phyloP scores from a whole-genome alignment of 129 eudicot genomes.

The Lactuca sativa region DNA sequence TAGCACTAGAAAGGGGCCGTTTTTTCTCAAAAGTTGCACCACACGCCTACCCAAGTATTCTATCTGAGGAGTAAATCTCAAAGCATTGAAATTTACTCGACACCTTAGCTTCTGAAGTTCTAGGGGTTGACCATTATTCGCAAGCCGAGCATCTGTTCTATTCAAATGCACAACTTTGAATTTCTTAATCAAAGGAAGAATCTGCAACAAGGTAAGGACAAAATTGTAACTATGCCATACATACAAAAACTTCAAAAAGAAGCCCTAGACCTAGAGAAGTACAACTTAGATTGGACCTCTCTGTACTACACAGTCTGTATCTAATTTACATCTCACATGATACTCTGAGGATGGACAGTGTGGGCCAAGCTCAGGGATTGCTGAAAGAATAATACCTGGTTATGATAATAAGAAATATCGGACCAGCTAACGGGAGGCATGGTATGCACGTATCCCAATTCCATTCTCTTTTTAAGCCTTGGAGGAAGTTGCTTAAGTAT shows the following conservation, averaged over 20 bases:
- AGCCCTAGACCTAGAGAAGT: background rate
- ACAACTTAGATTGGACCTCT: no score
- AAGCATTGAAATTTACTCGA: constrained; percentile 68
- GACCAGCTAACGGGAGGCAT: constrained; percentile 99
- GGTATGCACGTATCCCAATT: constrained; percentile 58
- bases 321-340: background rate
- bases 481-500: constrained; percentile 88
- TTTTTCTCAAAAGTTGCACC: constrained; percentile 59
- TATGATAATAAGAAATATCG: constrained; percentile 82
- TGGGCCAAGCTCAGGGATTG: background rate
- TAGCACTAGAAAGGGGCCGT: constrained; percentile 85
- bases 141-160: constrained; percentile 92
- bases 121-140: constrained; percentile 73
- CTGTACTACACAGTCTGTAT: background rate
- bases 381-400: constrained; percentile 52
- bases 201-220: constrained; percentile 41
- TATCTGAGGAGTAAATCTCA: constrained; percentile 82
- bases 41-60: constrained; percentile 77
- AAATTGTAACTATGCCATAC: constrained; percentile 6
- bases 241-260: background rate
- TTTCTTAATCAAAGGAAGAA: constrained; percentile 78
- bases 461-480: constrained; percentile 73
- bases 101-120: constrained; percentile 85
- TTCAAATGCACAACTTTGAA: constrained; percentile 85
- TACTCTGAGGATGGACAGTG: background rate